Evolutionary conservation across 2,329 filamentous ascomycete species (phyloP), one percentile per base, ranked within the genome.

Genomic region (Fusarium austroafricanum): DNA sequence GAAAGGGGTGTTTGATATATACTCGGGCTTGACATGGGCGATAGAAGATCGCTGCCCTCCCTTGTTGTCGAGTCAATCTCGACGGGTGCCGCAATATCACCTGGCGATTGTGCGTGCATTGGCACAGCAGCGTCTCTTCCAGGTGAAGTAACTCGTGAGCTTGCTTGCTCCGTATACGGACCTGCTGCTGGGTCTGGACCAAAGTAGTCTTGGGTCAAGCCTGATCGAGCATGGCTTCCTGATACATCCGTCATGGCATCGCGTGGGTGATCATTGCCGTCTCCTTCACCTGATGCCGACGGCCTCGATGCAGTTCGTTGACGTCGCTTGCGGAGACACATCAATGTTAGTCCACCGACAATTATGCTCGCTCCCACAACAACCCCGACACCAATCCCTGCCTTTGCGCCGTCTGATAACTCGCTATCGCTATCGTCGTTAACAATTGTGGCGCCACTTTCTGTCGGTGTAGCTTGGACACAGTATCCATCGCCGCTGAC

Each of bases 301-400:
- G 55, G 42, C 43, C 55, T 55, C 44, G 58, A 43, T 45, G 55
- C 21, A 11, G 69, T 71, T 45, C 65, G 59, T 45, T 73, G 70
- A 43, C 73, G 68, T 28, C 79, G 72, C 23, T 78, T 79, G 29
- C 78, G 74, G 28, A 86, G 55, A 59, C 82, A 86, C 59, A 85
- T 78, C 82, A 83, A 89, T 0, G 81, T 78, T 17, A 82, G 62
- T 5, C 71, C 71, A 5, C 79, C 84, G 37, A 86, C 76, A 15
- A 86, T 39, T 8, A 81, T 43, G 5, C 79, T 77, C 2, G 77
- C 80, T 28, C 78, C 83, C 0, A 85, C 73, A 2, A 83, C 80
- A 5, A 84, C 81, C 18, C 85, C 87, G 1, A 84, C 79, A 8
- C 83, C 86, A n/a, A 90, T 84, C 4, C 87, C 87, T 0, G 84